Evolutionary conservation across 805 yeast species (phyloP).

Genomic region (Zygosaccharomyces rouxii): DNA sequence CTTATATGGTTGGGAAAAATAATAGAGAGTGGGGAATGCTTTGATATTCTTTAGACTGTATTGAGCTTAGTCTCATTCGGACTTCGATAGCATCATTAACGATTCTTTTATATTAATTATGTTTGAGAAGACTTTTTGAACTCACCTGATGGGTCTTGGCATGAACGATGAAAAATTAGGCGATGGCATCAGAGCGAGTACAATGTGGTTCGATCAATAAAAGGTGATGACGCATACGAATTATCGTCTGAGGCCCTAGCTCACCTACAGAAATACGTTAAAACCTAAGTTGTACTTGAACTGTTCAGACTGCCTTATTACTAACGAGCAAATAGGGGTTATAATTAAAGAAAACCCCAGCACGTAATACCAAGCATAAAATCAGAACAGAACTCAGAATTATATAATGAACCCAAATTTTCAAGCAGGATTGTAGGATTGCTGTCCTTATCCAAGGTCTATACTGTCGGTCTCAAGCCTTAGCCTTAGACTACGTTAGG

Average conservation of each 20-base stretch:
- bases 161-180: neutral
- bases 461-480: too few species aligned
- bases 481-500: too few species aligned
- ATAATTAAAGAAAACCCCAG: too few species aligned
- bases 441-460: too few species aligned
- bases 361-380: too few species aligned
- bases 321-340: too few species aligned
- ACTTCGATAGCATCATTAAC: neutral
- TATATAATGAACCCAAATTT: too few species aligned
- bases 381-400: too few species aligned
- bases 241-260: neutral
- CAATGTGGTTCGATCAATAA: neutral
- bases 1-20: neutral
- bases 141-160: slow-evolving; percentile 1
- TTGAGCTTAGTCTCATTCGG: neutral
- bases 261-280: too few species aligned
- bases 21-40: neutral
- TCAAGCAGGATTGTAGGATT: too few species aligned
- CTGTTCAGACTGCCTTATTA: too few species aligned
- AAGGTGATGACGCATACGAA: neutral
- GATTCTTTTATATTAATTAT: neutral
- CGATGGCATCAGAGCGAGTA: neutral
- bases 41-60: neutral
- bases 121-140: neutral
- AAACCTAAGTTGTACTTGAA: too few species aligned